Percentiles rank a stretch among this genome's conserved stretches.
Conservation (phyloP, 2,329 filamentous ascomycete species). For the Polychaeton citri region DNA sequence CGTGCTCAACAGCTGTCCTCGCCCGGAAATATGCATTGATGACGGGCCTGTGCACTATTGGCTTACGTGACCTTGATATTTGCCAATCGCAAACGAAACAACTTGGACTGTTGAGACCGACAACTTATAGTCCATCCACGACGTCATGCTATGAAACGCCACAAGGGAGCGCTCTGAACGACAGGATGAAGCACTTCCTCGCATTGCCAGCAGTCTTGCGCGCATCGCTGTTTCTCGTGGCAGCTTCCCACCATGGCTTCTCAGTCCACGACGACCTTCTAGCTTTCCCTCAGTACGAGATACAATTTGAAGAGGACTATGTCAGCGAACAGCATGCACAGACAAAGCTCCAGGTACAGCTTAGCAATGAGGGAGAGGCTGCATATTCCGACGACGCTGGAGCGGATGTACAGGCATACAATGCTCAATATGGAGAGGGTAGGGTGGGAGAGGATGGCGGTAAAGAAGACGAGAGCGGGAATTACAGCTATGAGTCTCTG, state of each 20-base stretch:
- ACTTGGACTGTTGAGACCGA: too few species aligned
- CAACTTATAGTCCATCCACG: too few species aligned
- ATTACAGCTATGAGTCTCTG: constrained; percentile 55
- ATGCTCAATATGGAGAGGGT: too few species aligned
- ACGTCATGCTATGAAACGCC: too few species aligned
- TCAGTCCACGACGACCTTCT: constrained; percentile 81
- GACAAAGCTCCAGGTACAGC: constrained; percentile 33
- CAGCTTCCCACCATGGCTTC: constrained; percentile 49
- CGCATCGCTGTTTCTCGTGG: constrained; percentile 30
- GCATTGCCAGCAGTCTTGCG: constrained; percentile 34
- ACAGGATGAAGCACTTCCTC: constrained; percentile 32
- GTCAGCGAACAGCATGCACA: constrained; percentile 59
- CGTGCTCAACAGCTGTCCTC: too few species aligned
- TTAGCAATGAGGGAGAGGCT: background rate
- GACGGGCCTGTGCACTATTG: too few species aligned
- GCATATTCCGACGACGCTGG: background rate
- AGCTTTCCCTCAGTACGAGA: constrained; percentile 75
- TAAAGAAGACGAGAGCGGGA: constrained; percentile 5
- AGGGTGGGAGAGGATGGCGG: constrained; percentile 8
- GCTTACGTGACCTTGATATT: too few species aligned
- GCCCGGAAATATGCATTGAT: too few species aligned
- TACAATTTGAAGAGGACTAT: constrained; percentile 56
- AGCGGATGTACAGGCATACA: background rate
- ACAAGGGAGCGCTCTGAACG: too few species aligned
- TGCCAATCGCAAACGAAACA: too few species aligned